A percentile compares a stretch with the other conserved stretches of the same genome.
Evolutionary conservation across 768 basidiomycete genomes (phyloP).

Genomic region (Asterophora parasitica): DNA sequence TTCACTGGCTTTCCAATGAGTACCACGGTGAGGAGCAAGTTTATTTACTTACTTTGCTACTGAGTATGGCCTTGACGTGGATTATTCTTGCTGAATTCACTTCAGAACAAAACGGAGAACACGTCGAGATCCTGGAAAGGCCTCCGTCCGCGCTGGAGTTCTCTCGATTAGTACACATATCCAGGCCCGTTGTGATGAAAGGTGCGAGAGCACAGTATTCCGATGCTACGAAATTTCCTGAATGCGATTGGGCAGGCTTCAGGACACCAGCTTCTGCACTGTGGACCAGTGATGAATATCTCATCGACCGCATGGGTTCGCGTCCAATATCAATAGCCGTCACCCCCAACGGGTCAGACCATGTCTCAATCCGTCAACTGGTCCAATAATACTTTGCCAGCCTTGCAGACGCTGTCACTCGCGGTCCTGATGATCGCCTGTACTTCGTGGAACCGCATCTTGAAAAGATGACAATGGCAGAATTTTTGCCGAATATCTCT

Average conservation of each 20-base stretch:
- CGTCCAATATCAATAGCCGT: conserved; percentile 64
- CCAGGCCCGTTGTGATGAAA: conserved; percentile 71
- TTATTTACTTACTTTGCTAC: background rate
- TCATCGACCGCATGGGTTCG: conserved; percentile 51
- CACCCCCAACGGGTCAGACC: conserved; percentile 75
- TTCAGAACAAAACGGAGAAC: conserved; percentile 58
- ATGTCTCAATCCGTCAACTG: background rate
- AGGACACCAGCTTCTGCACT: conserved; percentile 40
- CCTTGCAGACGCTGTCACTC: conserved; percentile 70
- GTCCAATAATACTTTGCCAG: conserved; percentile 31
- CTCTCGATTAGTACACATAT: conserved; percentile 58
- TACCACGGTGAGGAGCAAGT: conserved; percentile 32
- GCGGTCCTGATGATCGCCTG: conserved; percentile 43
- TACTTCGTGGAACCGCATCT: conserved; percentile 77
- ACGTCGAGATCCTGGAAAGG: conserved; percentile 41
- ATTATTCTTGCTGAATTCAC: too few species aligned
- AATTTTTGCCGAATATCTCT: conserved; percentile 40
- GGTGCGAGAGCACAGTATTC: conserved; percentile 29
- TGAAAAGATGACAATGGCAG: conserved; percentile 61
- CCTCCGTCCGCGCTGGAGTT: conserved; percentile 71
- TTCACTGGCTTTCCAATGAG: conserved; percentile 33
- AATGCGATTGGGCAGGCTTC: conserved; percentile 34
- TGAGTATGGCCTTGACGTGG: background rate
- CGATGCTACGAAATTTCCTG: background rate
- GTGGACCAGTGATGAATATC: conserved; percentile 63